A percentile compares a stretch with the other conserved stretches of the same genome.
phyloP scores from a whole-genome alignment of 345 rosid species.

The Eucalyptus curtisii region DNA sequence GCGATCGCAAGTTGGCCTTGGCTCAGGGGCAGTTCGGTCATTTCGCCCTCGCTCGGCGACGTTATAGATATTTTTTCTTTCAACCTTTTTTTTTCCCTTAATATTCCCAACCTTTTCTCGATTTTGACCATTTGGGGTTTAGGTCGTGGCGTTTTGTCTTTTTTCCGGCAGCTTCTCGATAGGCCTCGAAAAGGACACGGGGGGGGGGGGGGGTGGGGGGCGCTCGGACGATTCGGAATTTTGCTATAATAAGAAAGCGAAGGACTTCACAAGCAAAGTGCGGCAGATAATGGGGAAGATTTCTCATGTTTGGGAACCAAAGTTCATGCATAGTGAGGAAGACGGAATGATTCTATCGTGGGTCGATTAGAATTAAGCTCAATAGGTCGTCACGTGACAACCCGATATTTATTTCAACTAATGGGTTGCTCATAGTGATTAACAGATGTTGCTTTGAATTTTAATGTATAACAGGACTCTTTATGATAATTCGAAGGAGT shows the following conservation, averaged over 20 bases:
- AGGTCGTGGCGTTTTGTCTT: not conserved
- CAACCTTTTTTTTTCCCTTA: not conserved
- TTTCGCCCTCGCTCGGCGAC: not conserved
- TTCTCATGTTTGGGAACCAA: not conserved
- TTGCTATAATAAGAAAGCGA: not conserved
- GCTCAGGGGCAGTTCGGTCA: not conserved
- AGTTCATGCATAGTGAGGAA: not conserved
- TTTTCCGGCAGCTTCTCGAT: not conserved
- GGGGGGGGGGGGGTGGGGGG: no score
- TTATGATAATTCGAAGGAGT: not conserved
- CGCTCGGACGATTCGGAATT: not conserved
- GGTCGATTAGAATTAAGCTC: not conserved
- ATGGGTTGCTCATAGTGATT: not conserved
- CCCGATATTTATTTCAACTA: fast-evolving
- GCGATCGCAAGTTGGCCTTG: not conserved
- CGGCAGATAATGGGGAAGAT: not conserved
- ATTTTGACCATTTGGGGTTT: not conserved
- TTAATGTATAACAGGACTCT: fast-evolving
- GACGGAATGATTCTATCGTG: not conserved
- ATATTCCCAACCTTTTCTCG: not conserved
- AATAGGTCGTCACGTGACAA: fast-evolving
- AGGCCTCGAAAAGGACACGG: not conserved
- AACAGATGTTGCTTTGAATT: not conserved
- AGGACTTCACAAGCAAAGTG: not conserved
- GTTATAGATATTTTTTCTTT: not conserved